phyloP scores from a whole-genome alignment of 805 yeast genomes.

The Kodamaea kaohsiungensis region DNA sequence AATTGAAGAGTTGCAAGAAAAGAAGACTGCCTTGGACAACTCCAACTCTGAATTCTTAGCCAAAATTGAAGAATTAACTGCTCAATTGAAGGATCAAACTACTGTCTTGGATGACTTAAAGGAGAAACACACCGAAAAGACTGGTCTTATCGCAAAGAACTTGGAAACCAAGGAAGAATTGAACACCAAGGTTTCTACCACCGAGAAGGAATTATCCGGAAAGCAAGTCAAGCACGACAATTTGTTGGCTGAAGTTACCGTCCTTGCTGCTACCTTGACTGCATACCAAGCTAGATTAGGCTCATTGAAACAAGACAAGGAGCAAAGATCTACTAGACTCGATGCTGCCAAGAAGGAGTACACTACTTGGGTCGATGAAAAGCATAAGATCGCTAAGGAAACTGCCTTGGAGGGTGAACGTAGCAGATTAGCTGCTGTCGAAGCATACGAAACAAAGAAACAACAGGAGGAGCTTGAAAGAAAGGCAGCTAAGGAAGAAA shows the following conservation, averaged over 20 bases:
- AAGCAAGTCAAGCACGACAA: conserved; percentile 38
- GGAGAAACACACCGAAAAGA: conserved; percentile 30
- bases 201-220: conserved; percentile 37
- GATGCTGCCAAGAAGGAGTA: conserved; percentile 42
- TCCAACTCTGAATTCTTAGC: conserved; percentile 38
- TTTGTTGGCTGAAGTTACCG: conserved; percentile 45
- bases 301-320: conserved; percentile 39
- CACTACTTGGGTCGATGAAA: conserved; percentile 47
- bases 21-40: conserved; percentile 42
- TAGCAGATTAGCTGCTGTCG: conserved; percentile 40
- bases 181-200: conserved; percentile 35
- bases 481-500: conserved; percentile 14
- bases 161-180: conserved; percentile 42
- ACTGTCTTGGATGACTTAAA: conserved; percentile 33
- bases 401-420: conserved; percentile 37
- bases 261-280: conserved; percentile 42
- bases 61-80: conserved; percentile 44
- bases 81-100: conserved; percentile 42
- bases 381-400: conserved; percentile 41
- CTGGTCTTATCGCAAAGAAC: conserved; percentile 28
- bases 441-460: conserved; percentile 25
- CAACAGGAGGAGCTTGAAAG: conserved; percentile 18
- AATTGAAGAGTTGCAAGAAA: conserved; percentile 46
- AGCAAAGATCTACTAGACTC: conserved; percentile 35
- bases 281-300: conserved; percentile 47